Evolutionary conservation across 371 early-diverging fungal genomes (phyloP).

Genomic region (Mucor lusitanicus): DNA sequence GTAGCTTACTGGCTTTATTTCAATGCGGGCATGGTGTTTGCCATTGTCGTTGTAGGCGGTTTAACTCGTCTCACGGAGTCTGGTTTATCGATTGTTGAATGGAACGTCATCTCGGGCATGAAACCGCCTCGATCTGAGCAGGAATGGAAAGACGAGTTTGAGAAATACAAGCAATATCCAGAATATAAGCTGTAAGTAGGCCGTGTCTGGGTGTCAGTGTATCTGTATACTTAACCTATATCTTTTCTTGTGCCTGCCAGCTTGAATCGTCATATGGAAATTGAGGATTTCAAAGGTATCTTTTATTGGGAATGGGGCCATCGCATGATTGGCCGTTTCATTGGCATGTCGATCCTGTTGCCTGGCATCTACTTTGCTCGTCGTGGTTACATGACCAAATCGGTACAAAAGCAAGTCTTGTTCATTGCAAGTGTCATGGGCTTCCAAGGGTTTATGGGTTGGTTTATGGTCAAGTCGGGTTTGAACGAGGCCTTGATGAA

Average conservation of each 20-base stretch:
- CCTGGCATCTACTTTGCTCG: constrained; percentile 87
- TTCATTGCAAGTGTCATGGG: constrained; percentile 80
- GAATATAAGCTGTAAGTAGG: constrained; percentile 85
- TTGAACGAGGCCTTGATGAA: constrained; percentile 78
- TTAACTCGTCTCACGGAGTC: constrained; percentile 94
- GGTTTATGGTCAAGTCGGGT: constrained; percentile 97
- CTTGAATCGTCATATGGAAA: constrained; percentile 83
- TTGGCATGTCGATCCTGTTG: constrained; percentile 83
- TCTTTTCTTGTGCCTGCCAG: constrained; percentile 32
- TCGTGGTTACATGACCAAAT: constrained; percentile 75
- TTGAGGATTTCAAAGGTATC: constrained; percentile 93
- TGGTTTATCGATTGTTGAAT: constrained; percentile 95
- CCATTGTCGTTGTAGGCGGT: constrained; percentile 94
- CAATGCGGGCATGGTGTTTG: constrained; percentile 85
- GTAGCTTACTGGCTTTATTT: constrained; percentile 94
- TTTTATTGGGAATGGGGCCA: constrained; percentile 97
- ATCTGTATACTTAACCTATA: background rate
- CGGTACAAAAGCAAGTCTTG: constrained; percentile 64
- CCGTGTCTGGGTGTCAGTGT: background rate
- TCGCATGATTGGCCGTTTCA: constrained; percentile 89
- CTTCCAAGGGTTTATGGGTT: constrained; percentile 92
- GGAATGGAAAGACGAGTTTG: constrained; percentile 93
- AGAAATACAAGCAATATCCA: constrained; percentile 96
- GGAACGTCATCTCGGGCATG: constrained; percentile 94
- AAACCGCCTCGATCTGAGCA: constrained; percentile 82